Evolutionary conservation across 176 grass and related monocot genomes (phyloP).

Genomic region (Otatea glauca): DNA sequence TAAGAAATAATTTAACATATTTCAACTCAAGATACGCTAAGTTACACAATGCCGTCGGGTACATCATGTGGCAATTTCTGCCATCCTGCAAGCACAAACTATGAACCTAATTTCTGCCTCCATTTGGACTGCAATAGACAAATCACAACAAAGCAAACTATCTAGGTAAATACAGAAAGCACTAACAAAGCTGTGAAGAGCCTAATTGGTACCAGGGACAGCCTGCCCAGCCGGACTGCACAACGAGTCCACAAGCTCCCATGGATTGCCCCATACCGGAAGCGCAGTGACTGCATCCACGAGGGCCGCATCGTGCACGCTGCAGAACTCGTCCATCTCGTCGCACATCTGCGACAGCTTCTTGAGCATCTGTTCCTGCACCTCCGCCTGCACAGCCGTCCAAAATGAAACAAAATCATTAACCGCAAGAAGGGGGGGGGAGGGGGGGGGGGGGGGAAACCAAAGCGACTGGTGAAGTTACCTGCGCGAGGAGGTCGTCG

Average conservation of each 20-base stretch:
- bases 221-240: background rate
- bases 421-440: background rate
- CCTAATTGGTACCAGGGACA: conserved; percentile 41
- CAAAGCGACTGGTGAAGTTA: background rate
- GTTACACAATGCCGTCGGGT: background rate
- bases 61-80: background rate
- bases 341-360: conserved; percentile 28
- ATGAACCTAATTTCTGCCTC: conserved; percentile 3
- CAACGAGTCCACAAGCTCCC: conserved; percentile 32
- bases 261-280: conserved; percentile 56
- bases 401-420: background rate
- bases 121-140: background rate
- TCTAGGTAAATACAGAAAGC: conserved; percentile 23
- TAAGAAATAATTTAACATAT: conserved; percentile 15
- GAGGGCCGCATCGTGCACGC: conserved; percentile 23
- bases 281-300: conserved; percentile 36
- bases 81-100: conserved; percentile 28
- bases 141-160: conserved; percentile 25
- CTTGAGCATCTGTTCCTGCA: conserved; percentile 4
- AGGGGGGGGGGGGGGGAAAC: too few relatives aligned
- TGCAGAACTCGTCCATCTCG: conserved; percentile 12
- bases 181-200: background rate
- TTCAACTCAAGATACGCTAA: conserved; percentile 17
- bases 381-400: conserved; percentile 39
- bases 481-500: conserved; percentile 37